Base-by-base conservation (phyloP, 2,329 filamentous ascomycete species). In the Aphanocladium album region DNA sequence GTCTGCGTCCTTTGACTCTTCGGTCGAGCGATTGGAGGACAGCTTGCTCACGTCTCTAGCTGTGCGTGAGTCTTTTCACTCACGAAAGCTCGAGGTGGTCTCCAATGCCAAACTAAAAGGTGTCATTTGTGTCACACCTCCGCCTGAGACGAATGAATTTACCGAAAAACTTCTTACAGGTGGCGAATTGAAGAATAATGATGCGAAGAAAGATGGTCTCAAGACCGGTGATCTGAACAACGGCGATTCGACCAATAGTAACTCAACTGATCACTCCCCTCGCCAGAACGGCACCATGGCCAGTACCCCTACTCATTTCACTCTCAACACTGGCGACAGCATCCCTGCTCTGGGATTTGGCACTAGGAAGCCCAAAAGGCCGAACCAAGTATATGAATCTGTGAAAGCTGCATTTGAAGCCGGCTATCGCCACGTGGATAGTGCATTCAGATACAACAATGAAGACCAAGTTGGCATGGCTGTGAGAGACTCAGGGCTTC, bases 371-470 rank as follows among this genome's bases (percentile, higher is more conserved):
- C 57, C 57, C 3, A 60, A 60, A n/a, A 25, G 14, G 14, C 49
- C 49, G 4, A 46, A 45, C 4, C 16, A 60, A 19, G 53, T 49
- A 2, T 60, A 60, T 17, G 47, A 60, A 2, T 25, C 50, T 2
- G 49, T 53, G 5, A 43, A 21, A 8, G 35, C 33, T 14, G 57
- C 57, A 1, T 49, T 60, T 21, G 37, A 46, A 12, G 27, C 37
- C 3, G 57, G 57, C 25, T 60, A 60, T 50, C 49, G 49, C 9
- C 57, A 60, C 41, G 35, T 60, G 17, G 57, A 60, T 17, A 60
- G 37, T 14, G 57, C 57, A 23, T 60, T 54, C 4, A 17, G 57
- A n/a, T 60, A 60, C 47, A 54, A 60, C 35, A 60, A 60, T 30
- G 57, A 60, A 33, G 49, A 60, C 9, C 57, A 60, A 25, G 57